Evolutionary conservation across 2,329 filamentous ascomycete species (phyloP), one percentile per base, ranked within the genome.

Genomic region (Arthroderma sp.): DNA sequence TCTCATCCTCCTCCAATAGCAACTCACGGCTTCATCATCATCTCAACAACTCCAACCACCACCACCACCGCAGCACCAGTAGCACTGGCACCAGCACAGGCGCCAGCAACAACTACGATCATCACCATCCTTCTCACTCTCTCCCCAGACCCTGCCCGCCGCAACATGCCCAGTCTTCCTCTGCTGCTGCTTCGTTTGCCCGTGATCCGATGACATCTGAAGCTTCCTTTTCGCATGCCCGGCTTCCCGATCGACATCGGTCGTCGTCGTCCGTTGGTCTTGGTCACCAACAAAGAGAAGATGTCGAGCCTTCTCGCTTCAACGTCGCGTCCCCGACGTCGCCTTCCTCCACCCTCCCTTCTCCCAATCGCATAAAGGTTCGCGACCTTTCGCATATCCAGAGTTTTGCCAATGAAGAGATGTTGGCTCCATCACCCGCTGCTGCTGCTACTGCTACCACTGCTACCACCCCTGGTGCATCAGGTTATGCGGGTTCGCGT

Each of bases 321-420:
- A 38, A 45, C 46, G 30, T 38, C 32, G 36, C 42, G 30, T 41
- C 41, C 27, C 30, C 41, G 7, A 29, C 44, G 6, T 34, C 36
- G 10, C 15, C 62, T 42, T 70, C 68, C 2, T 70, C 67, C 1
- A 53, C 63, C 50, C 61, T 54, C 27, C 63, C 60, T 43, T 72
- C 75, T 29, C 74, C 76, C 33, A 71, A 67, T 50, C 71, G 74
- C 47, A 84, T 96, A 57, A 83, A 84, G 59, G 80, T 98, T 37
- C 83, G 84, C 56, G 87, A 94, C 61, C 71, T 98, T 41, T 83
- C 82, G 36, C 91, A 98, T 59, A 89, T 98, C 49, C 85, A 91
- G 60, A 86, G 78, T 59, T 82, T 98, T 50, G 87, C 86, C 28
- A 80, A 75, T 51, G 82, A 89, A 51, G 85, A 94, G 52, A 69